Evolutionary conservation across 2,329 filamentous ascomycete species (phyloP).

Genomic region (Exophiala sp.): DNA sequence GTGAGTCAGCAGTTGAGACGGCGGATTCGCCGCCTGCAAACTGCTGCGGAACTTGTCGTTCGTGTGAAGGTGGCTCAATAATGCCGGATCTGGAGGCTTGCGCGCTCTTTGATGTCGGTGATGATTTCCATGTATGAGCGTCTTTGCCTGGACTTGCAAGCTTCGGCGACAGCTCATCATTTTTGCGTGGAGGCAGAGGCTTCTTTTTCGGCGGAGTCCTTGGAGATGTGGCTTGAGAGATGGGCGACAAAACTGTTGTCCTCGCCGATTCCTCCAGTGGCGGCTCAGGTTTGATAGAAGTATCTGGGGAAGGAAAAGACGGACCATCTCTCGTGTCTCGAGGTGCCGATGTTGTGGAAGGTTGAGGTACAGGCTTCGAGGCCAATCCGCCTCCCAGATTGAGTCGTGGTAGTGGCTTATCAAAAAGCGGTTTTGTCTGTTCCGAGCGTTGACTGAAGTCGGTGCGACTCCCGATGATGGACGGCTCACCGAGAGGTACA

Average conservation of each 20-base stretch:
- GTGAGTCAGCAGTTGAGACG: slow-evolving; percentile 9
- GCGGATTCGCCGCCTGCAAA: neutral
- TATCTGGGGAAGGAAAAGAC: slow-evolving; percentile 16
- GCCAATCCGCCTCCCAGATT: slow-evolving; percentile 27
- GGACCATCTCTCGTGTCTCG: slow-evolving; percentile 7
- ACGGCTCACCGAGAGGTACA: slow-evolving; percentile 52
- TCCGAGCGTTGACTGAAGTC: slow-evolving; percentile 10
- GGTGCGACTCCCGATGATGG: slow-evolving; percentile 16
- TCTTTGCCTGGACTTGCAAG: neutral
- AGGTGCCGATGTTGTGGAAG: slow-evolving; percentile 6
- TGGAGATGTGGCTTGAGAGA: neutral
- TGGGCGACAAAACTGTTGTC: neutral
- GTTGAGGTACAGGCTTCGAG: slow-evolving; percentile 15
- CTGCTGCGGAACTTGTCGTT: neutral
- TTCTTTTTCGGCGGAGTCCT: neutral
- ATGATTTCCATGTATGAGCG: neutral
- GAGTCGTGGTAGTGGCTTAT: slow-evolving; percentile 17
- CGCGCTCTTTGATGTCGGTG: neutral
- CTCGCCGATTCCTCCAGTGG: neutral
- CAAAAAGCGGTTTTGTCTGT: slow-evolving; percentile 1
- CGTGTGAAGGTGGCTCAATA: neutral
- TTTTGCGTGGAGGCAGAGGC: neutral
- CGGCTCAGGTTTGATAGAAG: slow-evolving; percentile 9
- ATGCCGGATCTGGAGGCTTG: neutral
- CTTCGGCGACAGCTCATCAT: neutral